Evolutionary conservation across 2,329 filamentous ascomycete genomes (phyloP), one percentile per base, ranked within the genome.

Genomic region (Hypoxylon sp.): DNA sequence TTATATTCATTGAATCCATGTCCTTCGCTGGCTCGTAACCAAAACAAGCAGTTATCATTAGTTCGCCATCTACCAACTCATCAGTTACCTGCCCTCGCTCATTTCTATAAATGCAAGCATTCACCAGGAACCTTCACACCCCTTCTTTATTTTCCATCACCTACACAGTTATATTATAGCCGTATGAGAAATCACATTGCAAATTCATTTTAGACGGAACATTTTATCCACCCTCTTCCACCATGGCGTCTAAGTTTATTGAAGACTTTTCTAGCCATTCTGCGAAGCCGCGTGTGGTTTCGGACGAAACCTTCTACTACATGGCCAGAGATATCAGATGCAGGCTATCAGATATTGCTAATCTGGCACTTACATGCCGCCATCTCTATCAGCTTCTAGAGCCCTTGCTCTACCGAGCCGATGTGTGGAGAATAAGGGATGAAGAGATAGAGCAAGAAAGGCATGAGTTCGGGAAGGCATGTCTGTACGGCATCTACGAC

Each of bases 321-420:
- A 13, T 61, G 13, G 29, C 39, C 13, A 61, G 17, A n/a, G 6
- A 54, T n/a, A 9, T 35, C 17, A 33, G 47, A 19, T 29, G 8
- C 2, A 13, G 46, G 2, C 37, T 35, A 22, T 17, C 24, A 19
- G 35, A 26, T 13, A 61, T 61, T 26, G 13, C 57, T 13, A 62
- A 24, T n/a, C 19, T 62, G 5, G 55, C 59, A 13, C 59, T 9
- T 10, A 62, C 51, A 39, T 62, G 59, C 19, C 50, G 31, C 10
- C 39, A 3, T n/a, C 42, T 62, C 0, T 62, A 14, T 26, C 14
- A 14, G 14, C 17, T 47, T 37, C 24, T 62, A 22, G 29, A 55
- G 10, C 59, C 51, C 31, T n/a, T 62, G 14, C 17, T 62, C 11
- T 62, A 62, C 26, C 39, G 42, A 55, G 14, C 31, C 22, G 59